A percentile compares a stretch with the other conserved stretches of the same genome.
Conservation (phyloP, 2,329 filamentous ascomycete species). For the Beauveria varroae region DNA sequence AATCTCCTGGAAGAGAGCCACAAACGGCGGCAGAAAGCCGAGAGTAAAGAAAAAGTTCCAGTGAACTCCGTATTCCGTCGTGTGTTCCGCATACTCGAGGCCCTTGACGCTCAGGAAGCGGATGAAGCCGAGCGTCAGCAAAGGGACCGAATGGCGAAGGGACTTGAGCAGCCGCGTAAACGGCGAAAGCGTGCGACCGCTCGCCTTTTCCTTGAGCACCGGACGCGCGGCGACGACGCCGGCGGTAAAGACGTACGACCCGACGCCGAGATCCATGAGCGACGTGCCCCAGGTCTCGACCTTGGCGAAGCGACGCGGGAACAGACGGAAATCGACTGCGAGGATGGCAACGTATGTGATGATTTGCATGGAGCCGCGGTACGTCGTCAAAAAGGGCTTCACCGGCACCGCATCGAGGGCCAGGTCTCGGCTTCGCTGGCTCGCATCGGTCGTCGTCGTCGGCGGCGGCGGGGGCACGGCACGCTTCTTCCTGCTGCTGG, state of each 20-base stretch:
- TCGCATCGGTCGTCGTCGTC: constrained; percentile 26
- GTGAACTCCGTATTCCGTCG: constrained; percentile 94
- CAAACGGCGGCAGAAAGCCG: constrained; percentile 78
- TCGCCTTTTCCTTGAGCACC: constrained; percentile 61
- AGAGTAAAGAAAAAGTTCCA: constrained; percentile 99
- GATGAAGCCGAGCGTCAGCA: constrained; percentile 71
- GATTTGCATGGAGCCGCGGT: constrained; percentile 86
- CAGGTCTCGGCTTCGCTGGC: constrained; percentile 8
- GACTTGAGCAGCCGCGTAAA: constrained; percentile 55
- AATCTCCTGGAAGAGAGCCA: constrained; percentile 71
- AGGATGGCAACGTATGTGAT: constrained; percentile 85
- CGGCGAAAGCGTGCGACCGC: constrained; percentile 42
- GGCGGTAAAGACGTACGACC: constrained; percentile 92
- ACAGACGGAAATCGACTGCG: constrained; percentile 92
- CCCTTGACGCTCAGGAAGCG: constrained; percentile 87
- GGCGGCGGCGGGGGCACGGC: constrained; percentile 36
- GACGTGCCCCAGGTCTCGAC: constrained; percentile 99
- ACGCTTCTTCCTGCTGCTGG: constrained; percentile 37
- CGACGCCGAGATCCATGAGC: constrained; percentile 96
- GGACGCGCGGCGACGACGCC: constrained; percentile 84
- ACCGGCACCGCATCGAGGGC: constrained; percentile 51
- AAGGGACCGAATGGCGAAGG: constrained; percentile 72
- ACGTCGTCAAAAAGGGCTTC: constrained; percentile 88
- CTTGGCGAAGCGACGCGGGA: constrained; percentile 91
- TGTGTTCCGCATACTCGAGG: constrained; percentile 92